Evolutionary conservation across 805 yeast species (phyloP).

Genomic region (Lipomyces sp.): DNA sequence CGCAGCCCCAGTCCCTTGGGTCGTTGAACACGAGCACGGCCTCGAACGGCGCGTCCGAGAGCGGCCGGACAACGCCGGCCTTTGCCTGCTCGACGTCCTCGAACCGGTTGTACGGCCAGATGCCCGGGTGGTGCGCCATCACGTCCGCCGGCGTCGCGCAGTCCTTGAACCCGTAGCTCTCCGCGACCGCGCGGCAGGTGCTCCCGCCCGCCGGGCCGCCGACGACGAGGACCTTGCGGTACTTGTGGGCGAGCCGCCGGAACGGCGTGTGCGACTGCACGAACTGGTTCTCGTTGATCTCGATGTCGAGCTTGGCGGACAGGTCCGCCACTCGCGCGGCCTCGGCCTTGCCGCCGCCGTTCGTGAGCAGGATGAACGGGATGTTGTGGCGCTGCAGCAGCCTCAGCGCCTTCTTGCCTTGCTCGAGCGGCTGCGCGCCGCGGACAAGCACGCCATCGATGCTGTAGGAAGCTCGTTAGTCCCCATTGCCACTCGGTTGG

Average conservation of each 20-base stretch:
- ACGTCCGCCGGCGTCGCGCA: slow-evolving; percentile 74
- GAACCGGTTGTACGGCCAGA: slow-evolving; percentile 68
- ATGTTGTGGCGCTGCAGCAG: slow-evolving; percentile 52
- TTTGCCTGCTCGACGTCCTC: slow-evolving; percentile 42
- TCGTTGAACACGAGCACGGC: slow-evolving; percentile 83
- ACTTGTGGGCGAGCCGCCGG: slow-evolving; percentile 52
- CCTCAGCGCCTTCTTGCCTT: slow-evolving; percentile 59
- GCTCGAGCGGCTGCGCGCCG: slow-evolving; percentile 63
- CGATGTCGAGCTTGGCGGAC: slow-evolving; percentile 45
- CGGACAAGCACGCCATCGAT: slow-evolving; percentile 87
- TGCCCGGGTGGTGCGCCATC: slow-evolving; percentile 50
- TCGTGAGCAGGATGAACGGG: slow-evolving; percentile 79
- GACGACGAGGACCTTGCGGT: slow-evolving; percentile 66
- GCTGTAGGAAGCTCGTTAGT: slow-evolving; percentile 15
- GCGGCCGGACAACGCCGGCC: slow-evolving; percentile 42
- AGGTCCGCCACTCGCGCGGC: slow-evolving; percentile 52
- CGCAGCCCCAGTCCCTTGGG: slow-evolving; percentile 85
- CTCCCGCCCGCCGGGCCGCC: slow-evolving; percentile 66
- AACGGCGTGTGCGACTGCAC: slow-evolving; percentile 89
- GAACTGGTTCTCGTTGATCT: slow-evolving; percentile 58
- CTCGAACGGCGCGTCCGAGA: slow-evolving; percentile 48
- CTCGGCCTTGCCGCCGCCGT: slow-evolving; percentile 85
- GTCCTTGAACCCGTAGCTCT: slow-evolving; percentile 64
- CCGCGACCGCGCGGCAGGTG: slow-evolving; percentile 69
- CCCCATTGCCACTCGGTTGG: too few species aligned